phyloP scores from a whole-genome alignment of 306 rosid species.

The Cyamopsis tetragonoloba region DNA sequence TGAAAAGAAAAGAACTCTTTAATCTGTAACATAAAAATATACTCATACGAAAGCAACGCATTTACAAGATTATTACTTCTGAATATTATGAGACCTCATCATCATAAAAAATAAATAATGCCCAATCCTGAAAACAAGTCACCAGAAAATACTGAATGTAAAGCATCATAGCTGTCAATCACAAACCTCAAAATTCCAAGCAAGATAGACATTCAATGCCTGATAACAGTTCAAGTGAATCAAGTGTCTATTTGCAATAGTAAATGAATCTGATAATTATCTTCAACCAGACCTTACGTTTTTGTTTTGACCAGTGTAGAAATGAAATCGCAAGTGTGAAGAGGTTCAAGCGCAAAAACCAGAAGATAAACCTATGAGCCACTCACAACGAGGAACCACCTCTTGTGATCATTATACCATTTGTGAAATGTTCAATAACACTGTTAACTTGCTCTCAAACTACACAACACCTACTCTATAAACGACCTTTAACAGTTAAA shows the following conservation, averaged over 20 bases:
- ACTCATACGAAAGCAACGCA: conserved; percentile 26
- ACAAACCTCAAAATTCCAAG: neutral
- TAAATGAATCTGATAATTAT: neutral
- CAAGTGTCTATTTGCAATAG: neutral
- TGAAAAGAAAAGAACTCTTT: conserved; percentile 12
- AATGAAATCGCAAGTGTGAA: neutral
- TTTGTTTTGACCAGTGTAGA: neutral
- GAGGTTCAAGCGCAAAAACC: neutral
- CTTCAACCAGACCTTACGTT: neutral
- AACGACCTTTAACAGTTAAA: neutral
- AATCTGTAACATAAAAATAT: neutral
- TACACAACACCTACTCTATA: neutral
- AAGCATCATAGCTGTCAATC: conserved; percentile 7
- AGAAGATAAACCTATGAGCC: neutral
- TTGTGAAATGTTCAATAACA: too few relatives aligned
- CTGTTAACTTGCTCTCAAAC: neutral
- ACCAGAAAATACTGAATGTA: neutral
- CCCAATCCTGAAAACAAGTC: neutral
- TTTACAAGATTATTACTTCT: neutral
- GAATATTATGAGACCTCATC: conserved; percentile 14
- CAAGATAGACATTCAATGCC: neutral
- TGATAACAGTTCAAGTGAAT: neutral
- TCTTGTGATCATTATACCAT: neutral
- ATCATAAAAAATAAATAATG: conserved; percentile 3
- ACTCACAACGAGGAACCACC: neutral